A percentile compares a stretch with the other conserved stretches of the same genome.
Conservation (phyloP, 306 rosid genomes). For the Abrus precatorius region DNA sequence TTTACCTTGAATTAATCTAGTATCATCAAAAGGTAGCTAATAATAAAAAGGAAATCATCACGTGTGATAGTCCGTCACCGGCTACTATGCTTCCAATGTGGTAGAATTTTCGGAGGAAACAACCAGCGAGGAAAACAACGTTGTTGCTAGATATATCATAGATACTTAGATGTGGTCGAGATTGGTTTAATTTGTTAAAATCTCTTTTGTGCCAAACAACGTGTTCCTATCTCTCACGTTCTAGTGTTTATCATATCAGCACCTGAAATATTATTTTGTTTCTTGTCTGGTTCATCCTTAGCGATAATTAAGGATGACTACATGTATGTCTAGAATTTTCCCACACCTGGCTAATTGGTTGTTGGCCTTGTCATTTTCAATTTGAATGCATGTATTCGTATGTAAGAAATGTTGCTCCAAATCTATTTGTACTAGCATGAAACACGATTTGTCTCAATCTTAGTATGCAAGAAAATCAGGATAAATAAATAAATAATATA, state of each 20-base stretch:
- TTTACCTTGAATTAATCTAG: constrained; percentile 8
- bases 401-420: constrained; percentile 11
- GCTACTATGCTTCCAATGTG: constrained; percentile 7
- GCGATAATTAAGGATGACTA: constrained; percentile 1
- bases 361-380: constrained; percentile 40
- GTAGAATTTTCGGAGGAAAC: constrained; percentile 22
- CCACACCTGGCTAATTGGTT: neutral
- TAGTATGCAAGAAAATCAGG: neutral
- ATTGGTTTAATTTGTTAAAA: neutral
- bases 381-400: constrained; percentile 31
- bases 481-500: neutral
- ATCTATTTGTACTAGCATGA: neutral
- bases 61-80: neutral
- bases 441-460: constrained; percentile 15
- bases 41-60: neutral
- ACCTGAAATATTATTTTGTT: constrained; percentile 20
- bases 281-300: constrained; percentile 1
- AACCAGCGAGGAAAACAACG: neutral
- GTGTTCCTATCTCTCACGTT: neutral
- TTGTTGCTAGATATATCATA: neutral
- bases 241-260: constrained; percentile 24
- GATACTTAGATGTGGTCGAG: constrained; percentile 30
- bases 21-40: neutral
- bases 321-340: constrained; percentile 16
- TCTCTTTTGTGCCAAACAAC: neutral